Evolutionary conservation across 768 basidiomycete genomes (phyloP).

Genomic region (Hygrocybe punicea): DNA sequence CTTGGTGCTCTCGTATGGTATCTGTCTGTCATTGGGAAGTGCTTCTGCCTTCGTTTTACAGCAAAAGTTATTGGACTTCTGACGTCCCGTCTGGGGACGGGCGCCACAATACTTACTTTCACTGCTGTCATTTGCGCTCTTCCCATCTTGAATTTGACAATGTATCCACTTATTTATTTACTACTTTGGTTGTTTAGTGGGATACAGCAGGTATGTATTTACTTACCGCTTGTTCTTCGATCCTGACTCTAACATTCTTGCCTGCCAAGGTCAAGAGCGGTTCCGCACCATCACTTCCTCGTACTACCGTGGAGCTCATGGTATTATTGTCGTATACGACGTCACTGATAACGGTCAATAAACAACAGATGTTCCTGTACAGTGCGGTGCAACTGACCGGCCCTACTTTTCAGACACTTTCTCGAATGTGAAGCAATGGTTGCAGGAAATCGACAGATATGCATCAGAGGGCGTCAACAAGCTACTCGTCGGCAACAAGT

Average conservation of each 20-base stretch:
- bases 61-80: no score
- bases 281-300: constrained; percentile 99
- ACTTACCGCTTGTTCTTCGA: not conserved
- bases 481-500: constrained; percentile 97
- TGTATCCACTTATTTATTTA: constrained; percentile 23
- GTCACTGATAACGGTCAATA: constrained; percentile 86
- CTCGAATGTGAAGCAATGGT: constrained; percentile 93
- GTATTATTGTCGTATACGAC: constrained; percentile 98
- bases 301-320: constrained; percentile 99
- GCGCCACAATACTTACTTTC: not conserved
- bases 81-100: not conserved
- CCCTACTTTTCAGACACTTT: constrained; percentile 66
- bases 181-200: constrained; percentile 60
- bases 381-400: constrained; percentile 4
- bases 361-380: not conserved
- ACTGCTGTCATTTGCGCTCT: not conserved
- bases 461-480: constrained; percentile 99
- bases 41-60: not conserved
- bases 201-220: constrained; percentile 80
- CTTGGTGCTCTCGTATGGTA: not conserved
- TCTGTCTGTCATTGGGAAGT: not conserved
- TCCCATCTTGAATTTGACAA: not conserved
- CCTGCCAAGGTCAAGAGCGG: constrained; percentile 78
- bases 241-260: constrained; percentile 3
- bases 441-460: constrained; percentile 91